phyloP scores from a whole-genome alignment of 177 flowering plant species.

The Telopea speciosissima region DNA sequence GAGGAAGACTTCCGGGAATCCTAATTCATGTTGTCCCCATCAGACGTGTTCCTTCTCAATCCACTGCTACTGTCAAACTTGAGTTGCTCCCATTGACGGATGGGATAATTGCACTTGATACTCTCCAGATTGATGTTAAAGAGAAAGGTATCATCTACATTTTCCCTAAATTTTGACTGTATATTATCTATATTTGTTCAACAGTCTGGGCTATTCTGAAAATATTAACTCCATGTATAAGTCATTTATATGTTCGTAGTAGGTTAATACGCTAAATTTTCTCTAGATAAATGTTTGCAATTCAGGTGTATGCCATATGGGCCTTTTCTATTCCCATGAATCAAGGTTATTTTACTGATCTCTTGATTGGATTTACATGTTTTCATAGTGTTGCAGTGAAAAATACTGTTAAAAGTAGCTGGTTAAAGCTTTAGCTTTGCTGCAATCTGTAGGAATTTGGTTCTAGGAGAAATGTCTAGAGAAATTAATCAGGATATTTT shows the following conservation, averaged over 20 bases:
- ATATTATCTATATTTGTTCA: neutral
- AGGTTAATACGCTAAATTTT: no score
- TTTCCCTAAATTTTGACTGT: neutral
- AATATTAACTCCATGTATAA: neutral
- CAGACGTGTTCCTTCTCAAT: constrained; percentile 87
- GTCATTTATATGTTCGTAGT: neutral
- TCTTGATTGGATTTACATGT: no score
- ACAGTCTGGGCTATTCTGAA: neutral
- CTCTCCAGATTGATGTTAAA: constrained; percentile 80
- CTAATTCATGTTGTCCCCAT: constrained; percentile 11
- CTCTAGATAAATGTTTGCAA: no score
- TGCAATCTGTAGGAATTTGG: no score
- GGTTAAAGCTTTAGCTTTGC: no score
- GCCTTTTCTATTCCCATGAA: no score
- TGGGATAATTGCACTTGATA: constrained; percentile 93
- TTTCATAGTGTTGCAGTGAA: no score
- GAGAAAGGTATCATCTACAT: constrained; percentile 66
- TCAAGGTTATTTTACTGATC: no score
- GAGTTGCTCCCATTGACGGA: constrained; percentile 95
- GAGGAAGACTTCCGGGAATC: neutral
- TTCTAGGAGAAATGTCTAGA: no score
- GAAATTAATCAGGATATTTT: no score
- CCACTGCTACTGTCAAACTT: constrained; percentile 87
- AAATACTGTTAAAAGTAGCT: no score
- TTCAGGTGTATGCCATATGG: no score